A percentile compares a stretch with the other conserved stretches of the same genome.
Conservation (phyloP, 768 basidiomycete species). For the Leccinum subgranulosum region DNA sequence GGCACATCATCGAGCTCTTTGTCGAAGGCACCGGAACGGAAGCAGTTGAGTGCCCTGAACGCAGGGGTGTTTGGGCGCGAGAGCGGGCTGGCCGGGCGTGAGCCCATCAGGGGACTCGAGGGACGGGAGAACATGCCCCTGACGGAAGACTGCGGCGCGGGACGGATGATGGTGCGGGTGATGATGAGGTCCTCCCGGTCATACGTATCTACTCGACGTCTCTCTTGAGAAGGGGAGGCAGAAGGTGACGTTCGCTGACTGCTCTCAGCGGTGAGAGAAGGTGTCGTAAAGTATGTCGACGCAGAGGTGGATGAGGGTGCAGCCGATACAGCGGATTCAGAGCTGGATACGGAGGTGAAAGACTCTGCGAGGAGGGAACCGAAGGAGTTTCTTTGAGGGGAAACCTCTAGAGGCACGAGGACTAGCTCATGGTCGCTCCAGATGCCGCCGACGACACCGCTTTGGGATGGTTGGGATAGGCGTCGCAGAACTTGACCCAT, state of each 20-base stretch:
- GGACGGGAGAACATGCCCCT: constrained; percentile 29
- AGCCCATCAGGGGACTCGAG: constrained; percentile 24
- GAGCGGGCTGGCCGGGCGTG: constrained; percentile 25
- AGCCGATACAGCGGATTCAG: constrained; percentile 12
- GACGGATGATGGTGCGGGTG: constrained; percentile 39
- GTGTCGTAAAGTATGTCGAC: constrained; percentile 23
- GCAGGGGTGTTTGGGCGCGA: constrained; percentile 22
- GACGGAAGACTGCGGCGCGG: constrained; percentile 24
- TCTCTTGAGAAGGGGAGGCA: constrained; percentile 3
- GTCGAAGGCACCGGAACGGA: constrained; percentile 32
- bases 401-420: constrained; percentile 29
- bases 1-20: constrained; percentile 29
- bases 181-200: constrained; percentile 32
- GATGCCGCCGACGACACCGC: constrained; percentile 26
- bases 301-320: constrained; percentile 5
- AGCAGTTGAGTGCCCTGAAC: constrained; percentile 34
- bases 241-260: constrained; percentile 4
- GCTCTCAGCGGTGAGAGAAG: constrained; percentile 14
- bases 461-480: constrained; percentile 17
- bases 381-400: constrained; percentile 17
- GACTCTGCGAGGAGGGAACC: constrained; percentile 15
- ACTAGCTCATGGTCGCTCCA: constrained; percentile 36
- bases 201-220: constrained; percentile 23
- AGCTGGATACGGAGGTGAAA: constrained; percentile 5
- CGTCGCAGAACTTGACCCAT: constrained; percentile 32